Conservation (phyloP, 1,284 basidiomycete genomes). For the Cryptococcus sp. region DNA sequence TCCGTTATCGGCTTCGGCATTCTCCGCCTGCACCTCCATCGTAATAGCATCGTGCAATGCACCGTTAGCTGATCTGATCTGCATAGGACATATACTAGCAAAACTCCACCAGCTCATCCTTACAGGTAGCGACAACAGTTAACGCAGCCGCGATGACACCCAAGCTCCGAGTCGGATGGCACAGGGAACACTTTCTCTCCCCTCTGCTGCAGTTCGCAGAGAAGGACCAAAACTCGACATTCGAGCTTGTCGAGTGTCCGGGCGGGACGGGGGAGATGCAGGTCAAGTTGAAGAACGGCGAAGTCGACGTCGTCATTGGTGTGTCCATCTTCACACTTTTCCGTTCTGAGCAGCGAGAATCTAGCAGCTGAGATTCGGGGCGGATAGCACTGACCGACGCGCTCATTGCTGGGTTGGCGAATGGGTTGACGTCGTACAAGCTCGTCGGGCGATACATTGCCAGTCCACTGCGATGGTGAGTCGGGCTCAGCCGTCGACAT, state of each 20-base stretch:
- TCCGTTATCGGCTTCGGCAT: not conserved
- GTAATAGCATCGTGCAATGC: too few relatives aligned
- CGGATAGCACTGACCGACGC: conserved; percentile 90
- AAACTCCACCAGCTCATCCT: too few relatives aligned
- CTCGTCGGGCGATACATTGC: conserved; percentile 91
- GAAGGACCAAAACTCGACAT: conserved; percentile 67
- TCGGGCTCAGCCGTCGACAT: conserved; percentile 2
- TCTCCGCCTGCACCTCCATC: too few relatives aligned
- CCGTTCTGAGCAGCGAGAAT: too few relatives aligned
- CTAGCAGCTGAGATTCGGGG: conserved; percentile 3
- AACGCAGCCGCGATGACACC: conserved; percentile 9
- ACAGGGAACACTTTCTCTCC: conserved; percentile 87
- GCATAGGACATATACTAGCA: too few relatives aligned
- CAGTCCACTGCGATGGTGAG: conserved; percentile 80
- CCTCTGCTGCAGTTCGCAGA: conserved; percentile 70
- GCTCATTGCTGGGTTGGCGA: conserved; percentile 88
- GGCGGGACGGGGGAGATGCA: conserved; percentile 93
- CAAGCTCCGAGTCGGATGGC: conserved; percentile 57
- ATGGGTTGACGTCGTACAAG: conserved; percentile 81
- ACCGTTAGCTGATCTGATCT: too few relatives aligned
- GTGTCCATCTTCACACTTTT: conserved; percentile 29
- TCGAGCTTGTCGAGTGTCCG: conserved; percentile 84
- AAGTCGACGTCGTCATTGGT: conserved; percentile 87
- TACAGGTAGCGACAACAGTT: too few relatives aligned
- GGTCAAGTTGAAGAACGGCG: conserved; percentile 72